phyloP scores from a whole-genome alignment of 2,329 filamentous ascomycete genomes.

The Neoscytalidium dimidiatum region DNA sequence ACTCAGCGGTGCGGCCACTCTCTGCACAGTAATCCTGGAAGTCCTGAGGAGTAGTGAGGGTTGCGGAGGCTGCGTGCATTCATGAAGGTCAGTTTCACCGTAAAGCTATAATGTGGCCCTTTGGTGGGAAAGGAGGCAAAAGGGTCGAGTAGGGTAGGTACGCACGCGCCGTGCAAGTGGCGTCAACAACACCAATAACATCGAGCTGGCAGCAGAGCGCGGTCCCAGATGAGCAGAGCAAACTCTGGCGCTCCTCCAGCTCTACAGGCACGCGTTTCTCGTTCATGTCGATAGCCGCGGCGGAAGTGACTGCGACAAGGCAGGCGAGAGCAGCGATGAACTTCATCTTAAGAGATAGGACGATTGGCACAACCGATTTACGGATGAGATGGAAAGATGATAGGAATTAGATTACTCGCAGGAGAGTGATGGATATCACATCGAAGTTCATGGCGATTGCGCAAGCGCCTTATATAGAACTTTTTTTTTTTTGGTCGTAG shows the following conservation, averaged over 20 bases:
- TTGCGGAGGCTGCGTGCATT: background rate
- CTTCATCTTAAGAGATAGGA: background rate
- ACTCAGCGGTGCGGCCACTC: constrained; percentile 9
- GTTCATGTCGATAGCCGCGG: constrained; percentile 76
- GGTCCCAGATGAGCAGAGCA: constrained; percentile 8
- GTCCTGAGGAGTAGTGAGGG: background rate
- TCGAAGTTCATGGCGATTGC: background rate
- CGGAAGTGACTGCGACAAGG: constrained; percentile 88
- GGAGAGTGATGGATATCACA: background rate
- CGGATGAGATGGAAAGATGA: background rate
- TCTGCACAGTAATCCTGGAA: constrained; percentile 12
- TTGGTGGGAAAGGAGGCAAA: background rate
- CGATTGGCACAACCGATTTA: background rate
- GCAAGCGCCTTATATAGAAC: background rate
- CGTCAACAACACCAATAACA: constrained; percentile 7
- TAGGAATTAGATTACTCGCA: background rate
- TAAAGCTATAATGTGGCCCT: background rate
- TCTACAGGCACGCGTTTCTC: no score
- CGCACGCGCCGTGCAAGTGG: constrained; percentile 3
- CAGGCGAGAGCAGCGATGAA: constrained; percentile 59
- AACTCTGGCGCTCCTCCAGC: background rate
- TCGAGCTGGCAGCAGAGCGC: constrained; percentile 17
- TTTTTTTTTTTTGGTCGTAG: background rate
- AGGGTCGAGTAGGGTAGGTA: background rate
- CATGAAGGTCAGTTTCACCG: background rate